Percentiles rank a stretch among this genome's conserved stretches.
phyloP scores from a whole-genome alignment of 1,284 basidiomycete species.

The Fomitopsis pinicola region DNA sequence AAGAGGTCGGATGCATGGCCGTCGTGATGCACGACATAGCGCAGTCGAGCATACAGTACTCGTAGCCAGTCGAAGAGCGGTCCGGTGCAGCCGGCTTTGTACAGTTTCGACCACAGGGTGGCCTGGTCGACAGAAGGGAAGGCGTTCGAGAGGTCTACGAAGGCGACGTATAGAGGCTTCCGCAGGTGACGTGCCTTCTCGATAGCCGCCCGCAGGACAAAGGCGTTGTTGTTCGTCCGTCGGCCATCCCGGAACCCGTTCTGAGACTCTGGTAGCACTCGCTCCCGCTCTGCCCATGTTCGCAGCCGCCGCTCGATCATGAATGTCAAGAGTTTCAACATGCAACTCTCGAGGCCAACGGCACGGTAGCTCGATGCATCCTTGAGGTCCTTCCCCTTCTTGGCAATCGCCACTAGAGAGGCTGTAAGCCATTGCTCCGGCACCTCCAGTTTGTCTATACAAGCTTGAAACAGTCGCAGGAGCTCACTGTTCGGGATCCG shows the following conservation, averaged over 20 bases:
- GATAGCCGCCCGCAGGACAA: conserved; percentile 22
- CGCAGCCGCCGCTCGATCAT: conserved; percentile 15
- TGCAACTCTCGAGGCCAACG: conserved; percentile 27
- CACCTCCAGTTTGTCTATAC: conserved; percentile 13
- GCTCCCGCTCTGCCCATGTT: conserved; percentile 10
- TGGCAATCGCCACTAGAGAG: conserved; percentile 20
- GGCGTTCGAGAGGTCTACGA: too few relatives aligned
- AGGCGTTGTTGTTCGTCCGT: conserved; percentile 21
- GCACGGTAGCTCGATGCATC: conserved; percentile 22
- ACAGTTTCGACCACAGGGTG: too few relatives aligned
- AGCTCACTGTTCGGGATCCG: conserved; percentile 13
- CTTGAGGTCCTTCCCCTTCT: conserved; percentile 13
- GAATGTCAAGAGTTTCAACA: conserved; percentile 27
- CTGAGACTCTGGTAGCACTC: conserved; percentile 18
- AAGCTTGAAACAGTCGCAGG: conserved; percentile 13
- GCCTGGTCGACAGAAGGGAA: too few relatives aligned
- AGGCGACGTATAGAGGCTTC: neutral
- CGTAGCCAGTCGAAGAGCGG: too few relatives aligned
- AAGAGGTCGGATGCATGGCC: too few relatives aligned
- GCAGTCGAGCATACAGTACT: too few relatives aligned
- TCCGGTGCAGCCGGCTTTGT: too few relatives aligned
- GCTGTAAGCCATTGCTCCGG: conserved; percentile 22
- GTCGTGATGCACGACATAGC: too few relatives aligned
- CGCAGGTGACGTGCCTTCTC: conserved; percentile 15
- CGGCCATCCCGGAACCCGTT: conserved; percentile 19